These are phyloP conservation scores for Neoascochyta sp. DNA, from an alignment of 2,329 filamentous ascomycete species.

Conservation along the genomic window DNA sequence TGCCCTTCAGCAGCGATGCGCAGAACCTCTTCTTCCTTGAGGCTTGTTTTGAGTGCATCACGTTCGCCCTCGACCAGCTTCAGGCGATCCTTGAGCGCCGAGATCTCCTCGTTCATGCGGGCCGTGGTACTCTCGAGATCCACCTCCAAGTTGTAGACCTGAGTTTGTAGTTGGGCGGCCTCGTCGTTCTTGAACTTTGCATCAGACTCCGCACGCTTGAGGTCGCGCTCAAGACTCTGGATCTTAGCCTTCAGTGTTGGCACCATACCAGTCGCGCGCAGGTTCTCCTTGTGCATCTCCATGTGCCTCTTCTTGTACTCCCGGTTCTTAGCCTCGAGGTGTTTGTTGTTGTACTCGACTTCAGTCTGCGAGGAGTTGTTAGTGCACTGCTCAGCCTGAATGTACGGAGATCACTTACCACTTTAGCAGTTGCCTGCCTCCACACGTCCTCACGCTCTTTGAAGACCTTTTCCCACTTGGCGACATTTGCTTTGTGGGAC, in stretches of 20 bases:
- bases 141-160: constrained; percentile 43
- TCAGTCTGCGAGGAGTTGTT: constrained; percentile 17
- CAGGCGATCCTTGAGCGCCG: constrained; percentile 60
- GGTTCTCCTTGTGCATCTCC: constrained; percentile 24
- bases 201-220: constrained; percentile 28
- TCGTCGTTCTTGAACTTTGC: constrained; percentile 31
- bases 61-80: constrained; percentile 69
- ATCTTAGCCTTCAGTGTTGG: constrained; percentile 30
- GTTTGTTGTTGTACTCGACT: constrained; percentile 19
- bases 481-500: constrained; percentile 28
- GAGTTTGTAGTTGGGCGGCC: constrained; percentile 37
- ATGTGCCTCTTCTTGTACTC: constrained; percentile 25
- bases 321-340: constrained; percentile 23
- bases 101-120: constrained; percentile 63
- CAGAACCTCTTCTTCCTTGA: constrained; percentile 69
- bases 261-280: constrained; percentile 17
- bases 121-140: constrained; percentile 60
- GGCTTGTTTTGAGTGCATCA: constrained; percentile 67
- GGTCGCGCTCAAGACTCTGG: constrained; percentile 23
- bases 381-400: no score
- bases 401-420: constrained; percentile 24
- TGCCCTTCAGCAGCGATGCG: constrained; percentile 68
- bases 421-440: constrained; percentile 22
- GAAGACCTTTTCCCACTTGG: constrained; percentile 33
- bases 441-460: constrained; percentile 30